Conservation (phyloP, 108 stramenopile species). For the Aurantiochytrium sp. region DNA sequence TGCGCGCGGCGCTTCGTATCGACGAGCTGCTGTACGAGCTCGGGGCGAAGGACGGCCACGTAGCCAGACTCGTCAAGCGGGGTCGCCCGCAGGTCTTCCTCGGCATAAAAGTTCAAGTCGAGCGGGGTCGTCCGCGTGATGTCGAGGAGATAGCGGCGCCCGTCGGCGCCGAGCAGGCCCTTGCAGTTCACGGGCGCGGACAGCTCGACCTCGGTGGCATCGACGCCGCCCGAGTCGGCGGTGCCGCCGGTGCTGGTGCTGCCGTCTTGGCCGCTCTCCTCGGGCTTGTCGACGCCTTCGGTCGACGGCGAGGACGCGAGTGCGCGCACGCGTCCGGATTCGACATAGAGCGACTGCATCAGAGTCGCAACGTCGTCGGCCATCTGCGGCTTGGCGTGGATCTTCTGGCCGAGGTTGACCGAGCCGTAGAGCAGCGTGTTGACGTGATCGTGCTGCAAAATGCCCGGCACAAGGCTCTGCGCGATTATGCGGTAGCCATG, state of each 20-base stretch:
- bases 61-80: conserved; percentile 3
- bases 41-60: conserved; percentile 70
- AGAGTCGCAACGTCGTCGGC: conserved; percentile 51
- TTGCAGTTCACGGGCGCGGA: conserved; percentile 83
- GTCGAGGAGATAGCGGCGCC: conserved; percentile 83
- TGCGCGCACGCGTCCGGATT: not conserved
- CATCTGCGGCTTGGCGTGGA: conserved; percentile 69
- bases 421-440: conserved; percentile 79
- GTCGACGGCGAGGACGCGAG: not conserved
- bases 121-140: conserved; percentile 81
- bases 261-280: no score
- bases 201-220: conserved; percentile 39
- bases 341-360: conserved; percentile 39
- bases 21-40: conserved; percentile 68
- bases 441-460: conserved; percentile 75
- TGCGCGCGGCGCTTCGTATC: conserved; percentile 57
- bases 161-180: conserved; percentile 81
- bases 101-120: conserved; percentile 85
- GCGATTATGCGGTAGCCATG: conserved; percentile 76
- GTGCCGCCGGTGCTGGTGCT: no score
- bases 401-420: conserved; percentile 69
- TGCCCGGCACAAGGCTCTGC: conserved; percentile 82
- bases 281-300: no score
- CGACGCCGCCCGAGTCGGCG: no score
- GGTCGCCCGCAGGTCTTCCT: conserved; percentile 71